Evolutionary conservation across 345 rosid genomes (phyloP).

Genomic region (Turnera subulata): DNA sequence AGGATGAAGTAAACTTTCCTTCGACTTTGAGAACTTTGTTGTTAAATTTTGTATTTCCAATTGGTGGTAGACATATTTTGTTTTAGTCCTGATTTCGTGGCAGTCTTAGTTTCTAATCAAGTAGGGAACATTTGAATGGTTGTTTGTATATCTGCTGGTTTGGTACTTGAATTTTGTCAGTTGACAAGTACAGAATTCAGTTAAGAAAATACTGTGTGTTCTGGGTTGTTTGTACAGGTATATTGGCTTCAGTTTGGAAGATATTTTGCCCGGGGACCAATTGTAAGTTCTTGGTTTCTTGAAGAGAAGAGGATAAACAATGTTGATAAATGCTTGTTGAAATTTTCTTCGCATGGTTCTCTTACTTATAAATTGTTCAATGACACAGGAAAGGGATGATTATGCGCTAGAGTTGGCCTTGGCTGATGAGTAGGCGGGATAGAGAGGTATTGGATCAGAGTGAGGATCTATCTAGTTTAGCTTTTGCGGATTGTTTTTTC

Average conservation of each 20-base stretch:
- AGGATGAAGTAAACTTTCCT: constrained; percentile 69
- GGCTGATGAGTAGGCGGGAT: constrained; percentile 69
- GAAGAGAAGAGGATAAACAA: not conserved
- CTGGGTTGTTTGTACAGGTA: constrained; percentile 46
- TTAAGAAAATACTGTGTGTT: not conserved
- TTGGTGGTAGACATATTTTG: not conserved
- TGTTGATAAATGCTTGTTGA: not conserved
- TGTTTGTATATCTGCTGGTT: not conserved
- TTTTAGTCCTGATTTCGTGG: not conserved
- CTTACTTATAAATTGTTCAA: constrained; percentile 15
- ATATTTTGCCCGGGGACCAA: constrained; percentile 95
- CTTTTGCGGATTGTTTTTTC: constrained; percentile 9
- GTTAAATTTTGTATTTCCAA: not conserved
- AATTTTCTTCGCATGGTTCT: too few species aligned
- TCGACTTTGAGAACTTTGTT: too few species aligned
- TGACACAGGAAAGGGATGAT: constrained; percentile 83
- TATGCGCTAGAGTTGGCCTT: constrained; percentile 89
- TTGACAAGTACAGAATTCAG: not conserved
- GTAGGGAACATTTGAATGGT: constrained; percentile 1
- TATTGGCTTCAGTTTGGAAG: constrained; percentile 99
- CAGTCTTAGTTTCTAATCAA: not conserved
- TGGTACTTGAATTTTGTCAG: constrained; percentile 3
- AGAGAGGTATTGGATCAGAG: not conserved
- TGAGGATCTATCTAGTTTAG: constrained; percentile 13
- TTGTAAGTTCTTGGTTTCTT: constrained; percentile 54